Base-by-base conservation (phyloP, 2,329 filamentous ascomycete genomes). In the Nectriaceae sp. region DNA sequence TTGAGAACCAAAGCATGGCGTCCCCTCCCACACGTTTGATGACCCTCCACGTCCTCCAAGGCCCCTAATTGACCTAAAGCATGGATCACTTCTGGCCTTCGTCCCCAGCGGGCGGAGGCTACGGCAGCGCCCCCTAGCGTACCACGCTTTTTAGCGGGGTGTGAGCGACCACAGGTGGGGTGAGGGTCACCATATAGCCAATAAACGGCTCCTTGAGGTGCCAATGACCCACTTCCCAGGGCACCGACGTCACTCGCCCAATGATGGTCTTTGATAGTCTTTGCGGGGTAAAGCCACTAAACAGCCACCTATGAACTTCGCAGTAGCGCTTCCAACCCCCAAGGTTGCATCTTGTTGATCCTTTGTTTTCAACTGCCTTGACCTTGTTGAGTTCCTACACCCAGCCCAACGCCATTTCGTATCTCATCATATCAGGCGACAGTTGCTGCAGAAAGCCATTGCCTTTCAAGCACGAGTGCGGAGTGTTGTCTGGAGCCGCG, bases 231-330 rank as follows among this genome's bases (percentile, higher is more conserved):
- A 42, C 44, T 42, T 40, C 44, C 40, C 21, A 54, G 42, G 40
- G 44, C 47, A 50, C 42, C 55, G 49, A 62, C 59, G 57, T 62
- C 59, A 62, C 59, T 46, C 45, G 36, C 37, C 39, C 26, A 24
- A 41, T 36, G 43, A 52, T n/a, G 49, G 45, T 42, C 44, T 39
- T 42, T 49, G 46, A 36, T 46, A 40, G 40, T 47, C 54, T 59
- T 56, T 60, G 56, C 54, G 57, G 57, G 57, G 57, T 60, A 48
- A 21, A 22, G 43, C 42, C 42, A 40, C 31, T 49, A 38, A 29
- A 38, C 24, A 29, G 24, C 13, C 24, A 29, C 24, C 13, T 6
- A 13, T 13, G 13, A 6, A 6, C 24, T 29, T 29, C 6, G 24
- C 24, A 29, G 24, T 29, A 29, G 24, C 13, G 24, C 6, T 6